Evolutionary conservation across 257 asterid species (phyloP), one percentile per base, ranked within the genome.

Genomic region (Marsdenia floribunda): DNA sequence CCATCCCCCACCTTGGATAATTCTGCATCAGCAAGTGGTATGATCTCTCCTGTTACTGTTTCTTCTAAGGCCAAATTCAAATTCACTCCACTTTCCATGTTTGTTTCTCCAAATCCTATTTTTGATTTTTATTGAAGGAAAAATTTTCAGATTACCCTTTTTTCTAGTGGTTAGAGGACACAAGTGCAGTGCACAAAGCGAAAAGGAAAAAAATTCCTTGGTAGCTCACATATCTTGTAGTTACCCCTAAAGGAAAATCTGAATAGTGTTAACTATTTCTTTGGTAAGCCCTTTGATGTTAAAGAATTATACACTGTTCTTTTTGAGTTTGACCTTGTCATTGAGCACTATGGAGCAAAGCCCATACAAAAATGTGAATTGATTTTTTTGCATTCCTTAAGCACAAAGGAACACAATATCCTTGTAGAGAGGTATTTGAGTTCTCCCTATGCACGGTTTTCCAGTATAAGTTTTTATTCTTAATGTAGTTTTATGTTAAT

Each of bases 21-120:
- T 75, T 58, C 73, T 72, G 77, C 79, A 75, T 59, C 79, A 46
- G 77, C 88, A 78, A 83, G 82, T 75, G 82, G 81, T 72, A 82
- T 75, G 35, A 83, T 78, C 44, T 15, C 84, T 63, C 81, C 73
- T 42, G 83, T 82, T 73, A 76, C 80, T 74, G 67, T 68, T 78
- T 85, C 87, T 40, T 71, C 90, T 89, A 87, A 83, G 90, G 81
- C 76, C 74, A 70, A 72, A 70, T 75, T 68, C 70, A 68, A 29
- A 15, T 77, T 72, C 76, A 35, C 80, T 76, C 76, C 18, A 75
- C 40, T 52, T 63, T 37, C 18, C 26, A 6, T 70, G n/a, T 47
- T 33, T 64, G 19, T 64, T 44, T 22, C 58, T 71, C 54, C 40
- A 58, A 61, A 63, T 73, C 61, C 65, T 13, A 26, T 33, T 73